These are phyloP conservation scores for Trapa bicornis DNA, from an alignment of 345 rosid species.

Conservation along the genomic window DNA sequence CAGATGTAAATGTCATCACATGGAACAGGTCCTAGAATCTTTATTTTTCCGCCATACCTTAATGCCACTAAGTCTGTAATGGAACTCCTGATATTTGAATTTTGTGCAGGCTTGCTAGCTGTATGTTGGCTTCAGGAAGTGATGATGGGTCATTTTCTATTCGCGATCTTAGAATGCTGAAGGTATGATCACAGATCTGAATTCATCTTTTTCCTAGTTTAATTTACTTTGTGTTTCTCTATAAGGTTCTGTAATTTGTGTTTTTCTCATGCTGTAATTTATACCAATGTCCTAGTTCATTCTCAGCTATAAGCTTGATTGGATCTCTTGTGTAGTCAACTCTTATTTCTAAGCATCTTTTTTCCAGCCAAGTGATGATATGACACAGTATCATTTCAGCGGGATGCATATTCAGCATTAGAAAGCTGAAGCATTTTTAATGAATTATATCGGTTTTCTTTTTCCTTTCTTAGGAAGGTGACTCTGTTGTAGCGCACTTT, in stretches of 20 bases:
- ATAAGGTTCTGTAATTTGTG: neutral
- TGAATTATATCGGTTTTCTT: neutral
- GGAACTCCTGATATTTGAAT: slow-evolving; percentile 5
- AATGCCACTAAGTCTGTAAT: neutral
- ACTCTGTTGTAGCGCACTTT: slow-evolving; percentile 80
- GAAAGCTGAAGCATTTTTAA: neutral
- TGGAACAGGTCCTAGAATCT: slow-evolving; percentile 64
- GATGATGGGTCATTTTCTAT: slow-evolving; percentile 93
- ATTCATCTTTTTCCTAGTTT: neutral
- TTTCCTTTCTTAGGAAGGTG: slow-evolving; percentile 37
- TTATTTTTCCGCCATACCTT: neutral
- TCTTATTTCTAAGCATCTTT: neutral
- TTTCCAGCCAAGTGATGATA: neutral
- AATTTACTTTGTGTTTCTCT: neutral
- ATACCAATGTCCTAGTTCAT: neutral
- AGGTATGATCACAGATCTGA: slow-evolving; percentile 19
- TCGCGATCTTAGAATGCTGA: slow-evolving; percentile 70
- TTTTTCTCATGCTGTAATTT: neutral
- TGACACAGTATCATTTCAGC: neutral
- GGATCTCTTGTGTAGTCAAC: neutral
- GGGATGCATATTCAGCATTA: neutral
- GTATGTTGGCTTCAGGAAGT: slow-evolving; percentile 93
- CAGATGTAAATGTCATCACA: slow-evolving; percentile 92
- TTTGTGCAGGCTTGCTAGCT: slow-evolving; percentile 60
- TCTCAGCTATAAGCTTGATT: neutral